Conservation (phyloP, 345 rosid species). For the Durio zibethinus region DNA sequence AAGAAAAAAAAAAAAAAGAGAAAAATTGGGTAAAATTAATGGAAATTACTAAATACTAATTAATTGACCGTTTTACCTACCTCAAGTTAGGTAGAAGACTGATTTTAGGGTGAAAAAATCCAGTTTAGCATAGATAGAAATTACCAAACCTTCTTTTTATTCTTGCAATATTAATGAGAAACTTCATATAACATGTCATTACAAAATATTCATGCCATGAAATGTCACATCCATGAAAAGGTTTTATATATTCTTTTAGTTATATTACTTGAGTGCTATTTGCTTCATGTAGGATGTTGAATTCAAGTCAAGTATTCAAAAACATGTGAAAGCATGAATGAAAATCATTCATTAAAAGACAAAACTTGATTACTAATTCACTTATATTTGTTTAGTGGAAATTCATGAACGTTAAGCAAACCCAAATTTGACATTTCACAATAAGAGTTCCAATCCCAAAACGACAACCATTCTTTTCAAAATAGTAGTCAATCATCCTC, state of each 20-base stretch:
- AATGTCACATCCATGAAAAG: background rate
- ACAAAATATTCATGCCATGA: background rate
- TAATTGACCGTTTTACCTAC: background rate
- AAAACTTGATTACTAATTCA: too few relatives aligned
- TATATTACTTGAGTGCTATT: background rate
- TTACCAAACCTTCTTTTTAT: too few relatives aligned
- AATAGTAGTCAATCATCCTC: background rate
- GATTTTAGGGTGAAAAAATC: too few relatives aligned
- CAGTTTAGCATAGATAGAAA: too few relatives aligned
- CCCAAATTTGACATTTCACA: too few relatives aligned
- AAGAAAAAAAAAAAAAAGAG: background rate
- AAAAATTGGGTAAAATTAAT: too few relatives aligned
- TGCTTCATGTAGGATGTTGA: background rate
- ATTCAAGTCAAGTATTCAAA: background rate
- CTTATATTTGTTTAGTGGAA: too few relatives aligned
- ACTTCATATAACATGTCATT: background rate
- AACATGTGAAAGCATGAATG: background rate
- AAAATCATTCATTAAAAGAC: background rate
- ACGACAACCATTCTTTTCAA: too few relatives aligned
- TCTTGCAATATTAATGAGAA: too few relatives aligned
- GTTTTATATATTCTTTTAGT: background rate
- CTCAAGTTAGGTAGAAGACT: background rate
- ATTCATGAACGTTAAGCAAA: too few relatives aligned
- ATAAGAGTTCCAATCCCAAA: background rate
- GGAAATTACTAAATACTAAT: too few relatives aligned